Base-by-base conservation (phyloP, 768 basidiomycete genomes). In the Pisolithus microcarpus region DNA sequence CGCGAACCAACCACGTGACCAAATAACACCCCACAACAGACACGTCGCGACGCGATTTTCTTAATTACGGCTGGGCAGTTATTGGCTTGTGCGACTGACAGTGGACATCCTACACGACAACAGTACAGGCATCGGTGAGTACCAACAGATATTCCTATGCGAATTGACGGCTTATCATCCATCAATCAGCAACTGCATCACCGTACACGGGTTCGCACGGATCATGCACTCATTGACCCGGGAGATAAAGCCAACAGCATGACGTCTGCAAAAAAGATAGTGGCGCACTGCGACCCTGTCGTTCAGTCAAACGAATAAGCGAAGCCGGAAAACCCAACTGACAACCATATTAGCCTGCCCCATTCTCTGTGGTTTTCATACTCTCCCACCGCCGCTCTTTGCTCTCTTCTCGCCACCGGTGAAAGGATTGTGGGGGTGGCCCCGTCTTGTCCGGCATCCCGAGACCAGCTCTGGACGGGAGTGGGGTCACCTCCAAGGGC, bases 401-500 rank as follows among this genome's bases (percentile, higher is more conserved):
- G 9, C 61, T 72, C 16, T 55, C 63, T 50, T 74, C 75, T 43
- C 66, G 72, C 75, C 76, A 75, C 49, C 68, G 61, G 28, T 46
- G 50, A 43, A 53, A 43, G 16, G 65, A 48, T 52, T 23, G 28
- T 8, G 24, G 1, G 8, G 11, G 11, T 23, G 60, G 52, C 57
- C 52, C 43, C 16, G 51, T 51, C 21, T 57, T 58, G 42, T 57
- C 56, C 43, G 64, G 65, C 58, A 73, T 68, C 2, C 85, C 86
- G 39, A 87, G 67, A 1, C 85, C 84, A 11, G 77, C 75, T 43
- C 84, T 69, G 50, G 74, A 65, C 31, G 63, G 47, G 18, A 58
- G 77, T 2, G 68, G 52, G 37, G 63, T 74, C 5, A 80, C 68
- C 56, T 80, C 71, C 6, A 87, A 64, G 2, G 85, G 85, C 24